Evolutionary conservation across 805 yeast genomes (phyloP), one percentile per base, ranked within the genome.

Genomic region (Cyberlindnera maclurae): DNA sequence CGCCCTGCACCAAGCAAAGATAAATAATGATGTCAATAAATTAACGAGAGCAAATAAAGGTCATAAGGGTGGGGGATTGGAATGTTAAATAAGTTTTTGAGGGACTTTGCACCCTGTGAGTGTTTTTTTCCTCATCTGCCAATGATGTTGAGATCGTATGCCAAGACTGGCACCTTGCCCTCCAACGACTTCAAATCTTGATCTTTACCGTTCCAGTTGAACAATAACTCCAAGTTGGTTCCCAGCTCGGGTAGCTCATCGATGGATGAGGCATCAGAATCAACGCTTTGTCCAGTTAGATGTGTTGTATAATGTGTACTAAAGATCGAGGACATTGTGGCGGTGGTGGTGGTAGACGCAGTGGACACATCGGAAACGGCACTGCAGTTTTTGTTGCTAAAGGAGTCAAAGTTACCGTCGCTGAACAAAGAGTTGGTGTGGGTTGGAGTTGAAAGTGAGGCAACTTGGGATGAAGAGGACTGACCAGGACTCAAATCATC

Each of bases 241-340:
- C 33, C 33, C 26, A 46, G 17, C 12, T 37, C 45, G 20, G 50
- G 44, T 8, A 46, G 24, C 13, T 46, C 49, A 35, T 43, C 49
- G 22, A 43, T 24, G n/a, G 39, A 31, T 2, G 50, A 46, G 5
- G 47, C 38, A 29, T 45, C 46, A 4, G 44, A 38, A 16, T 40
- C 42, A 12, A 29, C 22, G 11, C 33, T 16, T 16, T 20, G 33
- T 20, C 37, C 29, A 30, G 34, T 32, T 2, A 33, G 13, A 11
- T 31, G 33, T 18, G 38, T 32, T 12, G 43, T 31, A 32, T 43
- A 43, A 24, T 33, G 33, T 20, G 27, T 33, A 7, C 40, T 31
- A 29, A 43, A 40, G 18, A 40, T 37, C 9, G 46, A 40, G 1
- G 45, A 36, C 7, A 39, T 30, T 4, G 31, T 24, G 15, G 45